Percentiles rank a stretch among this genome's conserved stretches.
Evolutionary conservation across 2,329 filamentous ascomycete species (phyloP).

Genomic region (Podosphaera xanthii): DNA sequence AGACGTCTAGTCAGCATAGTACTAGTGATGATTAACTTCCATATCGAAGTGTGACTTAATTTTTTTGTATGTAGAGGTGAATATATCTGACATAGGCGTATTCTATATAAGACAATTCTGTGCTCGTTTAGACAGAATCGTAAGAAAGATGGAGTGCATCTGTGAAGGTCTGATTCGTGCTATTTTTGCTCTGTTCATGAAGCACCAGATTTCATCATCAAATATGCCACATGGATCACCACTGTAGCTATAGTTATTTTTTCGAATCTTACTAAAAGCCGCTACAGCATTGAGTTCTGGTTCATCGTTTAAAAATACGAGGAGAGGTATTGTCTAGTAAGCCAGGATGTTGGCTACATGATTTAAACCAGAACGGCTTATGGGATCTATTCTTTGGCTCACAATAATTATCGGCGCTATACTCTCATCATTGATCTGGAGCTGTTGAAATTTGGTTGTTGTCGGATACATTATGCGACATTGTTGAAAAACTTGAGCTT

Average conservation of each 20-base stretch:
- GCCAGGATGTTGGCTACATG: neutral
- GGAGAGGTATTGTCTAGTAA: neutral
- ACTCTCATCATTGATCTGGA: neutral
- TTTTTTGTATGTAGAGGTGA: neutral
- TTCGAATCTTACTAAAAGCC: neutral
- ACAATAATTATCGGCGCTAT: neutral
- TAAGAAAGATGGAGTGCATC: neutral
- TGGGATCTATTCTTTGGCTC: neutral
- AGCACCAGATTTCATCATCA: neutral
- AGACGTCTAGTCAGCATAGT: neutral
- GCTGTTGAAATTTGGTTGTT: neutral
- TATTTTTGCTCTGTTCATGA: neutral
- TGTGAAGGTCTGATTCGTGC: neutral
- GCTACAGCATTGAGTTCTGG: neutral
- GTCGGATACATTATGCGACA: neutral
- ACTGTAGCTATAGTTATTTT: neutral
- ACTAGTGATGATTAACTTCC: neutral
- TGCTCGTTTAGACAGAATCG: neutral
- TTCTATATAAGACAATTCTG: neutral
- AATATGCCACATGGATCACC: neutral
- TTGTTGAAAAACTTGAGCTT: neutral
- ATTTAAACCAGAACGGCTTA: neutral
- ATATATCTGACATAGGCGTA: neutral
- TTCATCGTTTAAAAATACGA: neutral
- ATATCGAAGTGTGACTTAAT: neutral